Conservation (phyloP, 306 rosid genomes). For the Gastrolobium villosum region DNA sequence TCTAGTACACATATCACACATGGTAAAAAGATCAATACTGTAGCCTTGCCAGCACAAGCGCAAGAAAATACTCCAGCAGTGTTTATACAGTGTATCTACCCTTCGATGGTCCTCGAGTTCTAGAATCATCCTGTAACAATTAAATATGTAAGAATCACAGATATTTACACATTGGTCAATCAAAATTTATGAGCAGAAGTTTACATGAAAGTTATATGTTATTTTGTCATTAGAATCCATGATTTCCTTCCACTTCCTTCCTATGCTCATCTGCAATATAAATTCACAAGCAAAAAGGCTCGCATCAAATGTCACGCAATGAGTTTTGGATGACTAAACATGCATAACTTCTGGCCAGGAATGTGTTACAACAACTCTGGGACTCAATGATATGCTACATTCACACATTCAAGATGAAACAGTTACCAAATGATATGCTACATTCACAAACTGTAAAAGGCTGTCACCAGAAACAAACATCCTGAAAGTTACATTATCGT, state of each 20-base stretch:
- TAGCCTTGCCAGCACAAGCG: constrained; percentile 39
- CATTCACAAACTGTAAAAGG: background rate
- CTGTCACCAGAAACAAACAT: background rate
- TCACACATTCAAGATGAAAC: no score
- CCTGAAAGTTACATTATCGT: no score
- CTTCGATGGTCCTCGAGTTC: constrained; percentile 71
- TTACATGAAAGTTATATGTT: constrained; percentile 82
- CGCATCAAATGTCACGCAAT: constrained; percentile 2
- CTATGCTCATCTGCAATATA: constrained; percentile 84
- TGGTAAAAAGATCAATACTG: constrained; percentile 30
- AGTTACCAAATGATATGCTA: background rate
- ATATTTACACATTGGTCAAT: constrained; percentile 9
- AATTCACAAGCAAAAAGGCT: constrained; percentile 28
- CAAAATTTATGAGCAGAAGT: constrained; percentile 9
- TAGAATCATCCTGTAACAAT: constrained; percentile 82
- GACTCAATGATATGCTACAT: constrained; percentile 9
- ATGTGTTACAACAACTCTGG: background rate
- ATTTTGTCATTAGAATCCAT: constrained; percentile 79
- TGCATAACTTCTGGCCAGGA: constrained; percentile 16
- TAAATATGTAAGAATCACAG: constrained; percentile 45
- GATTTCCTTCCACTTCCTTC: constrained; percentile 98
- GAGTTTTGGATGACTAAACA: constrained; percentile 12
- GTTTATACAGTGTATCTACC: constrained; percentile 74
- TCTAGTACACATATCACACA: constrained; percentile 39
- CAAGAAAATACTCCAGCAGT: constrained; percentile 35